phyloP scores from a whole-genome alignment of 345 rosid species.

The Bruguiera gymnorhiza region DNA sequence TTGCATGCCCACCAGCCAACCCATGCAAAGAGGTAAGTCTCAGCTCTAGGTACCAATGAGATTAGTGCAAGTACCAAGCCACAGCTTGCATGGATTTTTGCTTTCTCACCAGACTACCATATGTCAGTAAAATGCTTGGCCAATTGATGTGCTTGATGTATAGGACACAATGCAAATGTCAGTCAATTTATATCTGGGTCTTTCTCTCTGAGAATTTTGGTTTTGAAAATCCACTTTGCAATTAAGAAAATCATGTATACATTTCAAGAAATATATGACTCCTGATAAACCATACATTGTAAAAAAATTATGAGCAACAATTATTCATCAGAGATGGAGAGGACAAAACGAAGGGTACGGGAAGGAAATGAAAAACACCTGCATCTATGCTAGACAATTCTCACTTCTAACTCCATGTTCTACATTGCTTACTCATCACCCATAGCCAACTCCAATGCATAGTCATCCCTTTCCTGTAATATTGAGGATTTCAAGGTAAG shows the following conservation, averaged over 20 bases:
- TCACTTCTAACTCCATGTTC: constrained; percentile 7
- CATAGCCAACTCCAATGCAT: constrained; percentile 89
- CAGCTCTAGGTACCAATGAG: too few species aligned
- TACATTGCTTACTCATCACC: constrained; percentile 62
- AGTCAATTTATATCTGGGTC: too few species aligned
- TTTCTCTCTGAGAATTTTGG: too few species aligned
- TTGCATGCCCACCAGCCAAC: too few species aligned
- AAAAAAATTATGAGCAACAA: neutral
- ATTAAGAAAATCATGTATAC: neutral
- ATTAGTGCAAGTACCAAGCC: too few species aligned
- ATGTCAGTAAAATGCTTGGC: too few species aligned
- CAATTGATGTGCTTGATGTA: too few species aligned
- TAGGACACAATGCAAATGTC: too few species aligned
- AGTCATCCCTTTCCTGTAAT: constrained; percentile 88
- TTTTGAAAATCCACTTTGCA: too few species aligned
- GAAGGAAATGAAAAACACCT: constrained; percentile 3
- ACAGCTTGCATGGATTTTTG: too few species aligned
- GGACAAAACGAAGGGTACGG: constrained; percentile 4
- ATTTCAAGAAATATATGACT: neutral
- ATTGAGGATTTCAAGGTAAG: constrained; percentile 18
- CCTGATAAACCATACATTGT: neutral
- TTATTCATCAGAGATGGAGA: constrained; percentile 5
- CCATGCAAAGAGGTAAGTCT: too few species aligned
- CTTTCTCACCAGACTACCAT: too few species aligned
- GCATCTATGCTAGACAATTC: constrained; percentile 15